Conservation (phyloP, 106 monocot genomes). For the Dioscorea alata region DNA sequence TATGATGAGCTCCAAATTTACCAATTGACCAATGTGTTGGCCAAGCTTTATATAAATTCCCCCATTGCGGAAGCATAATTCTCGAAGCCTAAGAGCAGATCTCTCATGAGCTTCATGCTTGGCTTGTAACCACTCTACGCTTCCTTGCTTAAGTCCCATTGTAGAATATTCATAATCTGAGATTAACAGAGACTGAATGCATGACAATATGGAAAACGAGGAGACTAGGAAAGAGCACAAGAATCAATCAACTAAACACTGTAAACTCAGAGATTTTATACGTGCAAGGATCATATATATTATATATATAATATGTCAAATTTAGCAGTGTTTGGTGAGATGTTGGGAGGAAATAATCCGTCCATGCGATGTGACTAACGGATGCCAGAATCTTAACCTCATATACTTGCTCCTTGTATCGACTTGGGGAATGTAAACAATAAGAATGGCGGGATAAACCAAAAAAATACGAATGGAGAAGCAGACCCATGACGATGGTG, state of each 20-base stretch:
- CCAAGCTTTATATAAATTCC: constrained; percentile 98
- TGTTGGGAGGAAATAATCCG: too few relatives aligned
- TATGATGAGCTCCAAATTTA: constrained; percentile 10
- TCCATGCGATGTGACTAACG: too few relatives aligned
- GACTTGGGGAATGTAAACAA: too few relatives aligned
- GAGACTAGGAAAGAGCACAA: neutral
- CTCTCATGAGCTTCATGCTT: constrained; percentile 71
- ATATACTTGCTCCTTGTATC: too few relatives aligned
- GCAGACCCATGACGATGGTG: constrained; percentile 61
- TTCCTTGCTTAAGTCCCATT: constrained; percentile 62
- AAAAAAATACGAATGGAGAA: neutral
- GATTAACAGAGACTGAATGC: neutral
- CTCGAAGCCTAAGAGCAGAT: constrained; percentile 59
- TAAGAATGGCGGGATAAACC: too few relatives aligned
- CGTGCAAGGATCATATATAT: too few relatives aligned
- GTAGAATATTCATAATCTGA: constrained; percentile 76
- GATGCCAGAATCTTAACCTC: too few relatives aligned
- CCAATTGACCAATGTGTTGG: constrained; percentile 84
- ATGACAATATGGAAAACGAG: neutral
- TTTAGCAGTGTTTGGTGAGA: too few relatives aligned
- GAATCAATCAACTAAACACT: neutral
- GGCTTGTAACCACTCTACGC: constrained; percentile 43
- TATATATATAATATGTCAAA: too few relatives aligned
- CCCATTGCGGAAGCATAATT: constrained; percentile 90
- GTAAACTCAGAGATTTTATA: too few relatives aligned